A percentile compares a stretch with the other conserved stretches of the same genome.
Evolutionary conservation across 495 filamentous ascomycete genomes (phyloP).

Genomic region (Xylaria intraflava): DNA sequence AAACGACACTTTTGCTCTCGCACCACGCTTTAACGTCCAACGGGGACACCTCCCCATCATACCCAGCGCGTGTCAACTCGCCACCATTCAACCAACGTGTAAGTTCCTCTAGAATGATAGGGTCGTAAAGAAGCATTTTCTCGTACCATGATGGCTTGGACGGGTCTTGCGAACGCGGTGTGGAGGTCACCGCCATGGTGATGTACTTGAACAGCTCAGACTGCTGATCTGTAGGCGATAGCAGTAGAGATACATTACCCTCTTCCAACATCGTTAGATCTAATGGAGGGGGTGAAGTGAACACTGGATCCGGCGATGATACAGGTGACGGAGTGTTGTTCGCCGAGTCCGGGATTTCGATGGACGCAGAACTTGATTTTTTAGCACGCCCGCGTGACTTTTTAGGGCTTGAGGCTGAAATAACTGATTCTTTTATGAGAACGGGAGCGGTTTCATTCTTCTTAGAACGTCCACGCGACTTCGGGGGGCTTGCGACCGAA

Average conservation of each 20-base stretch:
- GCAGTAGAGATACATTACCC: constrained; percentile 32
- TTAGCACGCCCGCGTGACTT: background rate
- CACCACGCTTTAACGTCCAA: constrained; percentile 74
- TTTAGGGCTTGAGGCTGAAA: background rate
- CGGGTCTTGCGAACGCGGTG: constrained; percentile 44
- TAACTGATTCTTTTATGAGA: background rate
- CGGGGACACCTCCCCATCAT: constrained; percentile 57
- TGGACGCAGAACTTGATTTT: constrained; percentile 8
- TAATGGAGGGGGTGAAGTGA: constrained; percentile 29
- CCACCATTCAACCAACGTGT: constrained; percentile 74
- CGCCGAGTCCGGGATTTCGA: constrained; percentile 63
- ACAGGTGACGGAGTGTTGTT: constrained; percentile 31
- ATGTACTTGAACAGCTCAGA: constrained; percentile 53
- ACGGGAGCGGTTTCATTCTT: background rate
- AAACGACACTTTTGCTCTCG: constrained; percentile 73
- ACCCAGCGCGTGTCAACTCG: constrained; percentile 52
- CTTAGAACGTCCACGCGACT: background rate
- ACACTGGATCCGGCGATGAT: constrained; percentile 31
- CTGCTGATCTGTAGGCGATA: constrained; percentile 31
- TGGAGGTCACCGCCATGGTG: constrained; percentile 54
- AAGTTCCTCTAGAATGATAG: constrained; percentile 82
- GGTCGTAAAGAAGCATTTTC: constrained; percentile 91
- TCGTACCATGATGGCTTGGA: constrained; percentile 66
- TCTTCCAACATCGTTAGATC: constrained; percentile 36
- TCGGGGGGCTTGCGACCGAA: background rate